Evolutionary conservation across 1,284 basidiomycete species (phyloP).

Genomic region (Microstroma glucosiphilum): DNA sequence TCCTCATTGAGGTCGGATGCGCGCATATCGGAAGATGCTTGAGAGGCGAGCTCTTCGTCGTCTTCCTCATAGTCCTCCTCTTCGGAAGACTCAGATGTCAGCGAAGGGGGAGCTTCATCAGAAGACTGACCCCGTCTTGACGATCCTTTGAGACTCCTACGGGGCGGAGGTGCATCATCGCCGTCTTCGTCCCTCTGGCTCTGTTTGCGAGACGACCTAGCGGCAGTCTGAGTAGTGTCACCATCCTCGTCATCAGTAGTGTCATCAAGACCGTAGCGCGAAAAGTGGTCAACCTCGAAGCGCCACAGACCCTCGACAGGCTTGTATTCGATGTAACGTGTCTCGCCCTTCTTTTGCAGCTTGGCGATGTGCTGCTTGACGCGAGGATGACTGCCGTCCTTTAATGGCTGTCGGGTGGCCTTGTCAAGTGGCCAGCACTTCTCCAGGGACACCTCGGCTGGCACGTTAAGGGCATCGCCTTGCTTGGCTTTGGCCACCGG

Average conservation of each 20-base stretch:
- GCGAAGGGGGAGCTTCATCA: slow-evolving; percentile 15
- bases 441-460: slow-evolving; percentile 70
- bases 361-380: slow-evolving; percentile 70
- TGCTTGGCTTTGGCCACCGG: slow-evolving; percentile 58
- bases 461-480: slow-evolving; percentile 83
- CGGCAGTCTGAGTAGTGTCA: slow-evolving; percentile 7
- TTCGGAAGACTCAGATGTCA: slow-evolving; percentile 13
- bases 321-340: slow-evolving; percentile 76
- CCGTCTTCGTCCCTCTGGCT: slow-evolving; percentile 7
- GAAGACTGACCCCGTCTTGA: slow-evolving; percentile 15
- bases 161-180: slow-evolving; percentile 18
- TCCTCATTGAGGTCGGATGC: neutral
- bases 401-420: slow-evolving; percentile 81
- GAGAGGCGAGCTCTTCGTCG: slow-evolving; percentile 19
- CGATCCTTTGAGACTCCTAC: slow-evolving; percentile 21
- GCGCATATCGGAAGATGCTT: slow-evolving; percentile 1
- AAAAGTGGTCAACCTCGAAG: slow-evolving; percentile 86
- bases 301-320: slow-evolving; percentile 79
- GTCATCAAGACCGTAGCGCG: slow-evolving; percentile 50
- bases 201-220: slow-evolving; percentile 10
- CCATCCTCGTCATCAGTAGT: slow-evolving; percentile 35
- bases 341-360: slow-evolving; percentile 76
- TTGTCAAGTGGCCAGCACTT: slow-evolving; percentile 86
- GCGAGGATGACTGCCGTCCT: slow-evolving; percentile 62
- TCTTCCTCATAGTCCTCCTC: slow-evolving; percentile 22